Base-by-base conservation (phyloP, 768 basidiomycete genomes). In the Collybia sordida region DNA sequence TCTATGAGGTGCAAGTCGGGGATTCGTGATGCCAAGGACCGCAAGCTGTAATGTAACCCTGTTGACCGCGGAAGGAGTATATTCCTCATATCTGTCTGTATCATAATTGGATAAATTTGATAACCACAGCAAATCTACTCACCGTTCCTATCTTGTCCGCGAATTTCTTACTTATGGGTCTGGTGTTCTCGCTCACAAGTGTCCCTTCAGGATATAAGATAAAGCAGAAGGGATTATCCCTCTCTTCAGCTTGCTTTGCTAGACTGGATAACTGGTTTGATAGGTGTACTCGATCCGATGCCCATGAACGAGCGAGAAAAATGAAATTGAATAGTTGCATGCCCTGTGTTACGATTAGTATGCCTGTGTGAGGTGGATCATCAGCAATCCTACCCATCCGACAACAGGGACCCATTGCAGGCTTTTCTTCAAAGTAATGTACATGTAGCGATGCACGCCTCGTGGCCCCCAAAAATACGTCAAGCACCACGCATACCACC, bases 281-380 rank as follows among this genome's bases (percentile, higher is more conserved):
- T 4, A 97, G 75, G 53, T 85, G 79, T 8, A 78, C 61, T 52
- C 83, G 77, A 64, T 98, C 95, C 17, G 90, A 83, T 1, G 88
- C 86, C 95, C 93, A 96, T 18, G 89, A 92, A 28, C 94, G 85
- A 15, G 87, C 83, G 19, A 98, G 79, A 67, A 98, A 98, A 51
- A 98, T 93, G 68, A 98, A 98, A 51, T 85, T 77, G 69, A 84
- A 97, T 72, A 93, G 86, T 79, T 90, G 93, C 93, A 97, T 98
- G 49, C 81, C 88, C 90, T 92, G 42, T n/a, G 34, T 7, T 19
- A 19, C 31, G 19, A 18, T 40, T 47, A 47, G 48, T 50, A 52
- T 18, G 9, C 39, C 45, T 34, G 45, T 36, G 14, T 37, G 47
- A 35, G 24, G 40, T 37, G 38, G 21, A 15, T 25, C 23, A 24